Percentiles rank a stretch among this genome's conserved stretches.
Conservation (phyloP, 2,329 filamentous ascomycete species). For the Coleophoma cylindrospora region DNA sequence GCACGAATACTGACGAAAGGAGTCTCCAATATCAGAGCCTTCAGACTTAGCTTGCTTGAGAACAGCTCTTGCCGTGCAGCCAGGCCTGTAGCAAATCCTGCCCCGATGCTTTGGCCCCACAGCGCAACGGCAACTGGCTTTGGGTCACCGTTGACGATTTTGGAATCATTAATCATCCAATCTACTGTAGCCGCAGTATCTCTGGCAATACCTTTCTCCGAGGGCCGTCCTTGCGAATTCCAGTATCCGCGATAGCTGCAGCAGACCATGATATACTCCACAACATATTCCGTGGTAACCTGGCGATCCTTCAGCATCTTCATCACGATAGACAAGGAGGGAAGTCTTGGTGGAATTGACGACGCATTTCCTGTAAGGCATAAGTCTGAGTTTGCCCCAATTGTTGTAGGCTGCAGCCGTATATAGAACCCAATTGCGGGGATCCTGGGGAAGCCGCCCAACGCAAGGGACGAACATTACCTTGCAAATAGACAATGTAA, state of each 20-base stretch:
- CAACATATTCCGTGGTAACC: constrained; percentile 7
- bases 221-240: constrained; percentile 68
- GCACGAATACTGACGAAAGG: constrained; percentile 66
- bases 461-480: constrained; percentile 25
- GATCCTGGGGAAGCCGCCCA: too few relatives aligned
- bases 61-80: constrained; percentile 8
- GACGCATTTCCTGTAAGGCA: constrained; percentile 49
- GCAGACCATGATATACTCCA: constrained; percentile 44
- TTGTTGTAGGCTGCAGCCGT: too few relatives aligned
- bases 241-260: constrained; percentile 57
- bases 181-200: constrained; percentile 61
- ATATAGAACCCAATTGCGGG: too few relatives aligned
- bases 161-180: constrained; percentile 46
- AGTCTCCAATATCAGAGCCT: constrained; percentile 64
- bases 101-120: constrained; percentile 76
- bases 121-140: constrained; percentile 45
- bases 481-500: constrained; percentile 54
- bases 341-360: constrained; percentile 51
- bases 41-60: constrained; percentile 19
- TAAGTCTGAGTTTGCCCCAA: constrained; percentile 13
- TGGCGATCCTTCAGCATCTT: constrained; percentile 32
- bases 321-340: constrained; percentile 49
- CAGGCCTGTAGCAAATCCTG: constrained; percentile 61
- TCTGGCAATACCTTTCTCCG: constrained; percentile 63
- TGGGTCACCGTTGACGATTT: constrained; percentile 7